Evolutionary conservation across 2,329 filamentous ascomycete genomes (phyloP).

Genomic region (Colletotrichum brevisporum): DNA sequence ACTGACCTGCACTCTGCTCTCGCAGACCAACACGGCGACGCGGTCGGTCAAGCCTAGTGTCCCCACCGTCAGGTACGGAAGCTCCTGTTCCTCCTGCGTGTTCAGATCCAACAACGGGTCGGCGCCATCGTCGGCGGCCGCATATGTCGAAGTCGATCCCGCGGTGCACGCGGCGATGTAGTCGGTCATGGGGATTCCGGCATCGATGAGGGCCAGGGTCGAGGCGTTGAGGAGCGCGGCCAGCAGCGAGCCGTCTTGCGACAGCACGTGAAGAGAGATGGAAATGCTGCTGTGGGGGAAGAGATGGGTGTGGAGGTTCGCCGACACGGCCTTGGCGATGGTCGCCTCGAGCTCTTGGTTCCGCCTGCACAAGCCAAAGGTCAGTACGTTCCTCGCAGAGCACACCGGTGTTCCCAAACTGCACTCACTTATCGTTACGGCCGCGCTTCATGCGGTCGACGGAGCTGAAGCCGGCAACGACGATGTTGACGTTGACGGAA

Average conservation of each 20-base stretch:
- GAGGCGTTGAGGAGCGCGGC: slow-evolving; percentile 92
- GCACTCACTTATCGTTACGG: slow-evolving; percentile 81
- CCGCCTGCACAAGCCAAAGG: slow-evolving; percentile 67
- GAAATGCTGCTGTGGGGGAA: slow-evolving; percentile 91
- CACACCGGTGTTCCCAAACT: not conserved
- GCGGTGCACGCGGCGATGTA: slow-evolving; percentile 92
- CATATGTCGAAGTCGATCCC: slow-evolving; percentile 80
- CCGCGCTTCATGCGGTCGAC: slow-evolving; percentile 85
- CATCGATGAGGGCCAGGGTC: slow-evolving; percentile 92
- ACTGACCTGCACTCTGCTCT: slow-evolving; percentile 86
- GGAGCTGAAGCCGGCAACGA: slow-evolving; percentile 88
- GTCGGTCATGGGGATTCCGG: slow-evolving; percentile 94
- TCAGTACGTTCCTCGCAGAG: slow-evolving; percentile 6
- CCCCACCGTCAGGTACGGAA: slow-evolving; percentile 89
- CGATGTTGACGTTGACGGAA: slow-evolving; percentile 84
- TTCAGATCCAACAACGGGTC: slow-evolving; percentile 88
- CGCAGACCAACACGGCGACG: slow-evolving; percentile 85
- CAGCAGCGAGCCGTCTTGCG: slow-evolving; percentile 90
- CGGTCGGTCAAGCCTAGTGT: slow-evolving; percentile 82
- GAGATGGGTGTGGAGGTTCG: slow-evolving; percentile 85
- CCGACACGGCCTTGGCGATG: slow-evolving; percentile 81
- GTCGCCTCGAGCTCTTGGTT: slow-evolving; percentile 85
- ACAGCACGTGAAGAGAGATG: slow-evolving; percentile 88
- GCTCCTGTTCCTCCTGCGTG: slow-evolving; percentile 84
- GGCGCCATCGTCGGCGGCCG: slow-evolving; percentile 75